Base-by-base conservation (phyloP, 164 flowering plant species). In the Magnolia changhungtana region DNA sequence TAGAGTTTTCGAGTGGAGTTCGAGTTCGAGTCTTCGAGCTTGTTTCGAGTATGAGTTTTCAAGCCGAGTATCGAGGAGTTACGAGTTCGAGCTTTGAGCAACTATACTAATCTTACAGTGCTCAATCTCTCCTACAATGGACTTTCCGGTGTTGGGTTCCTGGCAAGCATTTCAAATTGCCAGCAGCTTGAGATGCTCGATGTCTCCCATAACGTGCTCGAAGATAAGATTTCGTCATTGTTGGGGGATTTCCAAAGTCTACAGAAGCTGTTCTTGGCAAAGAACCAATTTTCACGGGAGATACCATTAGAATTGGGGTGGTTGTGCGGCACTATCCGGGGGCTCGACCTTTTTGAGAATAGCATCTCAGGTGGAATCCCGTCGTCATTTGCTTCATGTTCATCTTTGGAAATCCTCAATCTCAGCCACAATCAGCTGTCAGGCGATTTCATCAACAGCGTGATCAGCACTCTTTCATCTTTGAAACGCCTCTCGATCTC, bases 381-480 rank as follows among this genome's bases (percentile, higher is more conserved):
- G 9, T 72, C 76, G 3, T 80, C 78, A 5, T 90, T 94, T 69
- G 64, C 71, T 0, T 75, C 85, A 0, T 94, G 98, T 71, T 81
- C 86, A n/a, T 79, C 84, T 61, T 76, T 94, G 71, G 59, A 27
- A 8, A 83, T 76, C 51, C 87, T 94, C 51, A 88, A 89, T 59
- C 87, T 90, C 7, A 89, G 89, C 13, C 74, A 72, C 79, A 94
- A 94, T 82, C 81, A 75, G 79, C 92, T 94, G 13, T 83, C 90
- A 0, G 96, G 92, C 19, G 86, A 88, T 78, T 88, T 91, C 77
- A 24, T 24, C 27, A 1, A 24, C 27, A 78, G 83, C 1, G 89
- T 87, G 64, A 79, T 90, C 66, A 88, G 93, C 67, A 82, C 80
- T 7, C 80, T 90, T 23, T 77, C 85, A 0, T 82, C 81, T 21